Evolutionary conservation across 164 flowering plant species (phyloP).

Genomic region (Magnolia changhungtana): DNA sequence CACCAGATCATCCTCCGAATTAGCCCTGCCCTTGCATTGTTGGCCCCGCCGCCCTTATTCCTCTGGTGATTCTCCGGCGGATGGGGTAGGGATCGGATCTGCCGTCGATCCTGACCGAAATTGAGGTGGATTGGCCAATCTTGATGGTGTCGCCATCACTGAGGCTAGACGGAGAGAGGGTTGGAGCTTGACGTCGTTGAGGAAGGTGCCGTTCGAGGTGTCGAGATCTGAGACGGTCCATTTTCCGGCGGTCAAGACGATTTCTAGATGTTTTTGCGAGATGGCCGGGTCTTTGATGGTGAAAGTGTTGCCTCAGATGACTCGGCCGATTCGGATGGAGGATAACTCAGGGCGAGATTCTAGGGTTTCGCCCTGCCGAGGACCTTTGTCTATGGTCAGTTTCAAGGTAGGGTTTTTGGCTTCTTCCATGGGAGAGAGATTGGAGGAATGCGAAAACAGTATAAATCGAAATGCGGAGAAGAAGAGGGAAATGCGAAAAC

Average conservation of each 20-base stretch:
- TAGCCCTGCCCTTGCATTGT: background rate
- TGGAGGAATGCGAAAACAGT: background rate
- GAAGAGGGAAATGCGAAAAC: background rate
- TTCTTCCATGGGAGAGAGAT: background rate
- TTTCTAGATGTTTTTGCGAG: constrained; percentile 9
- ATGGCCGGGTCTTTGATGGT: constrained; percentile 9
- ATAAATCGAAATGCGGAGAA: background rate
- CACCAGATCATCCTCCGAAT: background rate
- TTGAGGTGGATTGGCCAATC: constrained; percentile 1
- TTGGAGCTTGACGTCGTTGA: background rate
- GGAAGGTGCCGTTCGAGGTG: constrained; percentile 13
- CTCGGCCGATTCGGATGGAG: constrained; percentile 8
- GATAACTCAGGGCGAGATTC: background rate
- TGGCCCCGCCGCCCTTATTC: too few species aligned
- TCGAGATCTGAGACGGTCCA: constrained; percentile 8
- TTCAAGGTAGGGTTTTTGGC: background rate
- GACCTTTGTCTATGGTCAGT: constrained; percentile 10
- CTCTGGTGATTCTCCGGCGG: background rate
- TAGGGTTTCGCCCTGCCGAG: constrained; percentile 4
- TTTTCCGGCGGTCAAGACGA: background rate
- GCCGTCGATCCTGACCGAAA: background rate
- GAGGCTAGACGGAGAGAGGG: constrained; percentile 1
- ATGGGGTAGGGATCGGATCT: background rate
- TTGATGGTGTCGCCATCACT: constrained; percentile 11
- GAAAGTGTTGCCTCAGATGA: constrained; percentile 10